Base-by-base conservation (phyloP, 345 rosid species). In the Stellera chamaejasme region DNA sequence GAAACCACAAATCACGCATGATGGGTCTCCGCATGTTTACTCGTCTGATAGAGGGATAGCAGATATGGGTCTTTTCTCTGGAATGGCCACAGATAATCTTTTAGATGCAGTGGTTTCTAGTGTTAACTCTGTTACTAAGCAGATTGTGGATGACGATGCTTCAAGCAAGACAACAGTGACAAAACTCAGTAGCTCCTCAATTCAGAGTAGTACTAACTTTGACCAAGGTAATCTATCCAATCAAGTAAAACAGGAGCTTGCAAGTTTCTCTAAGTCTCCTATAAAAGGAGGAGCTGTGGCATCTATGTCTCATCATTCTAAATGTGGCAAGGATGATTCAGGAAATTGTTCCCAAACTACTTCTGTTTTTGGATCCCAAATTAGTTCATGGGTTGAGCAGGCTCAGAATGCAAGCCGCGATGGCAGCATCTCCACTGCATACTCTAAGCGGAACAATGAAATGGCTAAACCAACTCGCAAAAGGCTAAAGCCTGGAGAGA, bases 401-500 rank as follows among this genome's bases (percentile, higher is more conserved):
- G 77, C 82, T 43, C 82, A 83, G 15, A 76, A 67, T 54, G 63
- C 75, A 55, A 76, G 70, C 69, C 69, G 55, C 11, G 92, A 85
- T 55, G 48, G 50, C n/a, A 89, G 87, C 68, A 66, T 70, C 23
- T 68, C 85, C 10, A 79, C 88, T 59, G 88, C 75, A 49, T 72
- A 65, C 69, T 78, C 97, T 51, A 90, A 83, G 79, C 79, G 66
- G 72, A 83, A 75, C 48, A 82, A 79, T 41, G 94, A 83, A 69
- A 58, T 55, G 10, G 48, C 72, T 25, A 93, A 90, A 68, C 75
- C 87, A 10, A 82, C 75, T 66, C 91, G 95, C 44, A 93, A 90
- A 69, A 80, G 97, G 61, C 79, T 80, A 65, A 93, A 85, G 74
- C 87, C 88, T 25, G 99, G 99, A 60, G 97, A 90, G 79, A 93